Percentiles rank a stretch among this genome's conserved stretches.
Conservation (phyloP, 1,139 yeast species). For the Magnusiomyces fungicola region DNA sequence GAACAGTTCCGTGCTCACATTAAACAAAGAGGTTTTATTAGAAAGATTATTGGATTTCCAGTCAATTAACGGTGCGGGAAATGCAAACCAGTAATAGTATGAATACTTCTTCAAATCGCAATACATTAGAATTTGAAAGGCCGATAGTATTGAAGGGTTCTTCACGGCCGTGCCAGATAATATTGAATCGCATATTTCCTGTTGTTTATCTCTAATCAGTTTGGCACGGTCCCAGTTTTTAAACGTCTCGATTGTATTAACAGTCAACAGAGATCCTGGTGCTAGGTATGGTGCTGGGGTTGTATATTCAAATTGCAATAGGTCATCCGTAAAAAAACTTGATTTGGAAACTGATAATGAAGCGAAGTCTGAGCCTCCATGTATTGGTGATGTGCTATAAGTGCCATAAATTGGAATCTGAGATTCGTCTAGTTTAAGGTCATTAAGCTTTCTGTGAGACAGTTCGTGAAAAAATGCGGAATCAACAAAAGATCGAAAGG, state of each 20-base stretch:
- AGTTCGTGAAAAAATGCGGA: slow-evolving; percentile 77
- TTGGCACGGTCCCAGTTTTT: slow-evolving; percentile 55
- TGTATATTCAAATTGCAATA: neutral
- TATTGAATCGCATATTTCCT: slow-evolving; percentile 28
- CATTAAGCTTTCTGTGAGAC: slow-evolving; percentile 58
- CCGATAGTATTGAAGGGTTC: slow-evolving; percentile 38
- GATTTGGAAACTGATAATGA: slow-evolving; percentile 19
- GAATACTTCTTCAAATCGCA: slow-evolving; percentile 85
- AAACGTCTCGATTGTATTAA: slow-evolving; percentile 83
- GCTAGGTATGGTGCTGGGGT: slow-evolving; percentile 15
- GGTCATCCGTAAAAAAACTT: slow-evolving; percentile 21
- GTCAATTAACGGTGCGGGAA: slow-evolving; percentile 47
- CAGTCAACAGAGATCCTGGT: slow-evolving; percentile 47
- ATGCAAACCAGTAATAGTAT: slow-evolving; percentile 85
- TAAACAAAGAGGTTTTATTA: neutral
- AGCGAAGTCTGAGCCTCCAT: too few species aligned
- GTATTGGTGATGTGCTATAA: slow-evolving; percentile 31
- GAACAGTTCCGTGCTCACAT: neutral
- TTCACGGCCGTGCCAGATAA: slow-evolving; percentile 29
- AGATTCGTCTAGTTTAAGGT: slow-evolving; percentile 53
- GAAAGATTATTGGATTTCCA: slow-evolving; percentile 18
- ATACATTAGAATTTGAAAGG: slow-evolving; percentile 59
- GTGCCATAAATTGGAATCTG: slow-evolving; percentile 37
- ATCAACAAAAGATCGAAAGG: slow-evolving; percentile 69
- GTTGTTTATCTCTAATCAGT: slow-evolving; percentile 45